A percentile compares a stretch with the other conserved stretches of the same genome.
phyloP scores from a whole-genome alignment of 371 early-diverging fungal species.

The Haplosporangium sp. region DNA sequence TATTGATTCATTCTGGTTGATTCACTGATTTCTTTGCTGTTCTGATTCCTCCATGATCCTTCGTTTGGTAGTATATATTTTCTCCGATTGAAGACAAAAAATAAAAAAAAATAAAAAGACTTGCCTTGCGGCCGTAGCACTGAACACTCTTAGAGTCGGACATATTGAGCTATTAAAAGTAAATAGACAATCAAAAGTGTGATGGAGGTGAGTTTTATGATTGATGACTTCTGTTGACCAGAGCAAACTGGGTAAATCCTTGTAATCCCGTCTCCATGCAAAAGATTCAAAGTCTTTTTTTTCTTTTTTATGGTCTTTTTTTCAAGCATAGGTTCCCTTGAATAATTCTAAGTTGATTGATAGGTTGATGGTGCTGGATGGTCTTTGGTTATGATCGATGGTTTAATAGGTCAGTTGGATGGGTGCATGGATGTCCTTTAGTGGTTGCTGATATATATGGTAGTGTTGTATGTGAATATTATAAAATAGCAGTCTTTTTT shows the following conservation, averaged over 20 bases:
- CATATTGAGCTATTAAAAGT: conserved; percentile 40
- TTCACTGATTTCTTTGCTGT: not conserved
- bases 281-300: not conserved
- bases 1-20: not conserved
- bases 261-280: not conserved
- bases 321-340: not conserved
- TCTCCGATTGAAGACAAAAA: not conserved
- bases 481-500: conserved; percentile 8
- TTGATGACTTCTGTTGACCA: not conserved
- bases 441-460: too few relatives aligned
- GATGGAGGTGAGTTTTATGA: not conserved
- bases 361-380: not conserved
- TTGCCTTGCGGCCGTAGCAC: conserved; percentile 60
- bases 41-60: conserved; percentile 4
- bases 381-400: conserved; percentile 6
- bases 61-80: not conserved
- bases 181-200: not conserved
- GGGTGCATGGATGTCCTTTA: conserved; percentile 16
- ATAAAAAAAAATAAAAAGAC: conserved; percentile 17
- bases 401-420: conserved; percentile 3
- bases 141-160: conserved; percentile 58
- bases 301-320: not conserved
- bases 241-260: not conserved
- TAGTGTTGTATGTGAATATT: conserved; percentile 2
- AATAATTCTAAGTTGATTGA: not conserved